These are phyloP conservation scores for Cyberlindnera veronae DNA, from an alignment of 805 yeast species.

Conservation along the genomic window DNA sequence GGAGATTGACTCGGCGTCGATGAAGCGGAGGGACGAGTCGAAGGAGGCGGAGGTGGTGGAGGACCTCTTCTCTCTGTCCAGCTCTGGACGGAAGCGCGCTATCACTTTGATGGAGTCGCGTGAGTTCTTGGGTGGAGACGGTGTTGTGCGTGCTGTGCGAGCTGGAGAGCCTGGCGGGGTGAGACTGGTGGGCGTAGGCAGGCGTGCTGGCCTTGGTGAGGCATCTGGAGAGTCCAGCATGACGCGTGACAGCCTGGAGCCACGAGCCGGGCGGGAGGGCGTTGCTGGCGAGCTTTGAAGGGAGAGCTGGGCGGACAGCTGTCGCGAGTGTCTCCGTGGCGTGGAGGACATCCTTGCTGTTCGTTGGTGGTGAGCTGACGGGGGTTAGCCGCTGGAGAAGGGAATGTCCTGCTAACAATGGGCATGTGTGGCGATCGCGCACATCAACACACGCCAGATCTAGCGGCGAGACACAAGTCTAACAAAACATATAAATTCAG, in stretches of 20 bases:
- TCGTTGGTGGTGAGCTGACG: too few relatives aligned
- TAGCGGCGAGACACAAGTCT: too few relatives aligned
- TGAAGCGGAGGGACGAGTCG: conserved; percentile 4
- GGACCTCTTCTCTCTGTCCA: conserved; percentile 36
- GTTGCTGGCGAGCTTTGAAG: too few relatives aligned
- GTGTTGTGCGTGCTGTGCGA: neutral
- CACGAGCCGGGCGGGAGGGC: too few relatives aligned
- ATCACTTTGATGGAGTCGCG: conserved; percentile 55
- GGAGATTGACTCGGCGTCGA: conserved; percentile 14
- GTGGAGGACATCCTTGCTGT: too few relatives aligned
- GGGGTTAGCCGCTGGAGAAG: too few relatives aligned
- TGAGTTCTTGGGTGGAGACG: conserved; percentile 6
- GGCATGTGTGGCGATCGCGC: too few relatives aligned
- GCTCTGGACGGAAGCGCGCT: conserved; percentile 67
- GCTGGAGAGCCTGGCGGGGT: conserved; percentile 11
- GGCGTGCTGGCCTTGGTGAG: conserved; percentile 3
- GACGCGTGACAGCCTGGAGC: too few relatives aligned
- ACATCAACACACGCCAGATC: too few relatives aligned
- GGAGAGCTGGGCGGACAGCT: too few relatives aligned
- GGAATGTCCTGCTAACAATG: too few relatives aligned
- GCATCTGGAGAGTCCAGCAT: neutral
- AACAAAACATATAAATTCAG: neutral
- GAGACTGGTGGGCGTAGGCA: neutral
- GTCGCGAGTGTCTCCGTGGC: too few relatives aligned
- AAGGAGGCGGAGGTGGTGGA: neutral